Evolutionary conservation across 495 filamentous ascomycete genomes (phyloP).

Genomic region (Penicillium turbatum): DNA sequence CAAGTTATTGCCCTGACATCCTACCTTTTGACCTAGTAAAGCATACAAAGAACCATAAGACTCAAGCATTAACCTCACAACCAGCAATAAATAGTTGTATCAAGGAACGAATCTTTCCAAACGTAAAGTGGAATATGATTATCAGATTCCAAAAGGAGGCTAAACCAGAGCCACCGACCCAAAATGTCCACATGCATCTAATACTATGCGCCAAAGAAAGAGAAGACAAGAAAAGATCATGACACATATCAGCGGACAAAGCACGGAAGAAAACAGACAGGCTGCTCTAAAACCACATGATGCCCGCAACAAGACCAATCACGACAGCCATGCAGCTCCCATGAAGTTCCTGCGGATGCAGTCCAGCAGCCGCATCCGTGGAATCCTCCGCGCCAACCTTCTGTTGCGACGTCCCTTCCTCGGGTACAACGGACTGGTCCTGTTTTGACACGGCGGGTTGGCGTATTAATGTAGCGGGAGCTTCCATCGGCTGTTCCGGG

Average conservation of each 20-base stretch:
- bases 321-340: constrained; percentile 45
- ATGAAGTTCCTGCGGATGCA: constrained; percentile 28
- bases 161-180: constrained; percentile 26
- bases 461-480: not conserved
- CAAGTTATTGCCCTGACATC: too few relatives aligned
- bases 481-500: not conserved
- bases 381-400: constrained; percentile 17
- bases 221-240: constrained; percentile 20
- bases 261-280: not conserved
- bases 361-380: constrained; percentile 25
- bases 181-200: constrained; percentile 12
- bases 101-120: too few relatives aligned
- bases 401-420: constrained; percentile 6
- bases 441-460: not conserved
- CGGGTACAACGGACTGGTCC: constrained; percentile 1
- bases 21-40: too few relatives aligned
- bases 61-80: too few relatives aligned
- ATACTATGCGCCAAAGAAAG: constrained; percentile 6
- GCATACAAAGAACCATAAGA: too few relatives aligned
- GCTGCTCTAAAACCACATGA: constrained; percentile 38
- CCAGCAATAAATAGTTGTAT: too few relatives aligned
- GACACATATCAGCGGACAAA: constrained; percentile 20
- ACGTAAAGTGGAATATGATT: constrained; percentile 7
- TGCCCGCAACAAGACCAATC: constrained; percentile 37
- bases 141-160: constrained; percentile 23